Conservation (phyloP, 306 rosid genomes). For the Urtica urens region DNA sequence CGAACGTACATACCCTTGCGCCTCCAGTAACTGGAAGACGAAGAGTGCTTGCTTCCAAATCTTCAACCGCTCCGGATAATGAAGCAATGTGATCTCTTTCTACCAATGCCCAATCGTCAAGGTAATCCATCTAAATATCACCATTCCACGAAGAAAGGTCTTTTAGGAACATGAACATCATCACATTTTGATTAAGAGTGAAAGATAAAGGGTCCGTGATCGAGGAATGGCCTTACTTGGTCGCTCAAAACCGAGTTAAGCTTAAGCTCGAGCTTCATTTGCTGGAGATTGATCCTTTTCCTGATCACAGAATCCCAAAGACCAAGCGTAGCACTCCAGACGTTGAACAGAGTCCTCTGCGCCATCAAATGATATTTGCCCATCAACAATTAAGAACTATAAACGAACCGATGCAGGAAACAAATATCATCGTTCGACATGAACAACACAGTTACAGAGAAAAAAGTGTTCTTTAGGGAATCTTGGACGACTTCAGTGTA, state of each 20-base stretch:
- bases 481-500: no score
- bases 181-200: not conserved
- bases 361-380: conserved; percentile 16
- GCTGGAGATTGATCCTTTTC: conserved; percentile 69
- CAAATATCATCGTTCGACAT: no score
- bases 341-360: conserved; percentile 68
- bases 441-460: no score
- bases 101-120: conserved; percentile 73
- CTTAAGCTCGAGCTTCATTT: conserved; percentile 79
- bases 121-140: conserved; percentile 66
- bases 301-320: conserved; percentile 71
- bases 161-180: conserved; percentile 21
- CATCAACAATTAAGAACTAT: not conserved
- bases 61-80: conserved; percentile 72
- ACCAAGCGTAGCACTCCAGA: conserved; percentile 49
- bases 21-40: conserved; percentile 86
- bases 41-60: conserved; percentile 87
- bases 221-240: conserved; percentile 49
- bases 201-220: not conserved
- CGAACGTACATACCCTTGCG: conserved; percentile 52
- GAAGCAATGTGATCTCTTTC: conserved; percentile 67
- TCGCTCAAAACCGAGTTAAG: conserved; percentile 60
- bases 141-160: conserved; percentile 18
- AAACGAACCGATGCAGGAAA: conserved; percentile 2
- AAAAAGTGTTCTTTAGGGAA: no score